A percentile compares a stretch with the other conserved stretches of the same genome.
Conservation (phyloP, 305 asterid genomes). For the Fraxinus albicans region DNA sequence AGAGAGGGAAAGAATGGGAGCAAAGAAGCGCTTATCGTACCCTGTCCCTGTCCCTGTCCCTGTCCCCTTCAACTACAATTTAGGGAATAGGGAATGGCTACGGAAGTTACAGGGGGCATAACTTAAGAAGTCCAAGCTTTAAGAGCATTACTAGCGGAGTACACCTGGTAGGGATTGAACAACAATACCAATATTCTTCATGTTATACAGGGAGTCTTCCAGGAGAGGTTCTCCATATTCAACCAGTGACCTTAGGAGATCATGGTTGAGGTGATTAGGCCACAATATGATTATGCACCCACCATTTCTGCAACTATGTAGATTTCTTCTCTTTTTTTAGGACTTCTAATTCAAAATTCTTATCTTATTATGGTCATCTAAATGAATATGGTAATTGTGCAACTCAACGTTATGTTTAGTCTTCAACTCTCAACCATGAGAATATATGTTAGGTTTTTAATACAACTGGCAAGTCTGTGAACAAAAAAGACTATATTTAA, state of each 20-base stretch:
- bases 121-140: constrained; percentile 37
- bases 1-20: constrained; percentile 37
- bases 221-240: constrained; percentile 40
- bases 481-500: no score
- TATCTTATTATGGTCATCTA: not conserved
- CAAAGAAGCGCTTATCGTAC: constrained; percentile 32
- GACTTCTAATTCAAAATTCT: not conserved
- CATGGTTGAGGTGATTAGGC: constrained; percentile 26
- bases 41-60: constrained; percentile 34
- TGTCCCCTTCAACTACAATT: constrained; percentile 15
- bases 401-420: not conserved
- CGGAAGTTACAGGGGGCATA: not conserved
- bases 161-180: constrained; percentile 28
- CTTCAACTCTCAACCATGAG: not conserved
- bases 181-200: constrained; percentile 40
- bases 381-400: not conserved
- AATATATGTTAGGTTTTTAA: no score
- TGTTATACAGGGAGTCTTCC: constrained; percentile 28
- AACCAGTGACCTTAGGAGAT: constrained; percentile 33
- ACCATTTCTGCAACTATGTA: not conserved
- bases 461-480: no score
- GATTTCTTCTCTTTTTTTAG: not conserved
- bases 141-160: constrained; percentile 21
- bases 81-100: not conserved
- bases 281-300: not conserved